Percentiles rank a stretch among this genome's conserved stretches.
Conservation (phyloP, 2,329 filamentous ascomycete genomes). For the Parascedosporium putredinis region DNA sequence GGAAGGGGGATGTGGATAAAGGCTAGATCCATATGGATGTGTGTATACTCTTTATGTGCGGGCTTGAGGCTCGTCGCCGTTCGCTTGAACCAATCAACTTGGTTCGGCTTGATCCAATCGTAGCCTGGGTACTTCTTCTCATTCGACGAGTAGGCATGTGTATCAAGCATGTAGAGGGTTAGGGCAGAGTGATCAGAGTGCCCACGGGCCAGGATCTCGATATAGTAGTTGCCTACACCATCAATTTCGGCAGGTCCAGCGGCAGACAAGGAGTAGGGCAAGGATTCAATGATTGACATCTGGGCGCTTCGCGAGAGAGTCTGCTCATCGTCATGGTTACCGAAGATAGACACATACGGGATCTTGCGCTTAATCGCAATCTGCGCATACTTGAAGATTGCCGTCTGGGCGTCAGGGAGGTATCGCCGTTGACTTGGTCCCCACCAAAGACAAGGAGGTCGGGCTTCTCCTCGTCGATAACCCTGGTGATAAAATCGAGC, state of each 20-base stretch:
- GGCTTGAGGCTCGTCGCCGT: constrained; percentile 66
- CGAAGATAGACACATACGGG: constrained; percentile 88
- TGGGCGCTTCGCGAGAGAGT: constrained; percentile 65
- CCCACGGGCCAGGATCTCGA: constrained; percentile 78
- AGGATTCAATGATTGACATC: constrained; percentile 75
- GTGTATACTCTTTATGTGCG: constrained; percentile 73
- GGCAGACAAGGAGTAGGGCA: constrained; percentile 82
- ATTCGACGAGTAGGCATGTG: constrained; percentile 84
- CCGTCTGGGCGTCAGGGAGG: constrained; percentile 87
- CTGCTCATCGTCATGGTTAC: constrained; percentile 93
- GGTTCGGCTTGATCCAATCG: constrained; percentile 90
- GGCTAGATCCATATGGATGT: constrained; percentile 88
- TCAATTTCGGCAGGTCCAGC: constrained; percentile 76
- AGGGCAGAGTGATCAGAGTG: constrained; percentile 77
- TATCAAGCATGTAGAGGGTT: constrained; percentile 90
- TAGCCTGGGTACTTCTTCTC: constrained; percentile 85
- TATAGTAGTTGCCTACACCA: constrained; percentile 87
- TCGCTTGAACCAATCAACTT: constrained; percentile 88
- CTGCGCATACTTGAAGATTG: constrained; percentile 86
- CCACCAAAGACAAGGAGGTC: constrained; percentile 87
- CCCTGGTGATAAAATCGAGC: constrained; percentile 71
- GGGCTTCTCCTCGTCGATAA: constrained; percentile 87
- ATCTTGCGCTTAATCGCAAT: constrained; percentile 79
- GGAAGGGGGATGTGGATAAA: constrained; percentile 97
- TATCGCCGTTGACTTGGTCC: constrained; percentile 92